Conservation (phyloP, 257 asterid genomes). For the Lycium ferocissimum region DNA sequence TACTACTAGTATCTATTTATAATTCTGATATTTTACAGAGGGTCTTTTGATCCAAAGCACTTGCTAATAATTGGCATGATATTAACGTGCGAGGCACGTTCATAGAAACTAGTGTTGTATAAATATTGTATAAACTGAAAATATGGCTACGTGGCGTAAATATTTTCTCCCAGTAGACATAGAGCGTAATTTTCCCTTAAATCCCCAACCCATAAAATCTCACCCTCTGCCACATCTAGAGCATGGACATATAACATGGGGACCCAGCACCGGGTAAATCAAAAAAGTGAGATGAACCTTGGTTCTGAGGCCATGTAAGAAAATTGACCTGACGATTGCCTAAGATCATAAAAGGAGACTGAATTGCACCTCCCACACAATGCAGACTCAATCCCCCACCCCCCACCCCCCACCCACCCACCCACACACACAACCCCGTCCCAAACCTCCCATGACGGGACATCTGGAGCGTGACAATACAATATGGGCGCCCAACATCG, state of each 20-base stretch:
- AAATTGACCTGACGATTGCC: not conserved
- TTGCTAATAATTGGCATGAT: no score
- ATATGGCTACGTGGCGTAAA: no score
- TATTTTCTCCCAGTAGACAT: no score
- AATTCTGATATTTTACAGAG: no score
- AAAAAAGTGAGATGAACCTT: not conserved
- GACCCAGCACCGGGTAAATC: not conserved
- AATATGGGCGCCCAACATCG: not conserved
- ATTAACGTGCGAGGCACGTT: no score
- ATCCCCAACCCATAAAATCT: not conserved
- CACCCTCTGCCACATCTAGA: not conserved
- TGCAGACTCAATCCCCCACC: not conserved
- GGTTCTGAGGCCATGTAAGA: not conserved
- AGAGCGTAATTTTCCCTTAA: not conserved
- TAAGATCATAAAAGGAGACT: not conserved
- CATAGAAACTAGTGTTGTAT: no score
- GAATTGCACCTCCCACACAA: not conserved
- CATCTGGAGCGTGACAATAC: conserved; percentile 3
- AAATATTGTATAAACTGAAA: no score
- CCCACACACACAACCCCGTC: no score
- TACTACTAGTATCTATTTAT: no score
- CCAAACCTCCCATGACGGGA: not conserved
- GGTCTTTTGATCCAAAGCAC: no score
- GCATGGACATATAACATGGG: not conserved
- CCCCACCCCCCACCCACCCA: not conserved